Evolutionary conservation across 768 basidiomycete species (phyloP), one percentile per base, ranked within the genome.

Genomic region (Psilocybe azurescens): DNA sequence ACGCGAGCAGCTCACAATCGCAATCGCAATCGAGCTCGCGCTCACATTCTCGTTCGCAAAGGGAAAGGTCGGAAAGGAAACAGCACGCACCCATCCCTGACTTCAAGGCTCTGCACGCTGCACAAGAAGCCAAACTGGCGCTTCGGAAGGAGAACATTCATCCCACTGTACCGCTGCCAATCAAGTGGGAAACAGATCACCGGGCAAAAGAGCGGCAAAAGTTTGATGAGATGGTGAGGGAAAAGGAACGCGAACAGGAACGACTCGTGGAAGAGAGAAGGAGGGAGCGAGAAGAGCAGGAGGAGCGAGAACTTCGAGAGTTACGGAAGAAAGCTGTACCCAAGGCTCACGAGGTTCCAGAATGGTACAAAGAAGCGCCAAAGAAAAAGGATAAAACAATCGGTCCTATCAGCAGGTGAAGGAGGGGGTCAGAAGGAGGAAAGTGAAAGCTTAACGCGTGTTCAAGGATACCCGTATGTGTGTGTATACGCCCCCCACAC

Each of bases 281-380:
- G 63, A 74, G 73, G 69, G 77, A 77, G 68, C 73, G 77, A 68
- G 85, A 81, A 69, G 78, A 79, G 69, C 79, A 83, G 67, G 89
- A 90, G 74, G 87, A 85, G 73, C 74, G 72, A 72, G 87, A 86
- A 75, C 71, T 90, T 61, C 80, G 72, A 70, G 89, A 87, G 76
- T 62, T 89, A 69, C 77, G 91, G 71, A 84, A 80, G 78, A 81
- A 78, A 65, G 82, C 88, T 16, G 76, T 93, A 50, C 88, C 89
- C 24, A 85, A 79, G 73, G 91, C 91, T 50, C 81, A 91, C 70
- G 85, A 84, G 67, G 81, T 93, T 28, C 91, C 91, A 10, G 88
- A 86, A 65, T 93, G 91, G 91, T 93, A 93, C 68, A 86, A 83
- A 65, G 82, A 83, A 47, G 86, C 83, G 71, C 89, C 89, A 67